Percentiles rank a stretch among this genome's conserved stretches.
phyloP scores from a whole-genome alignment of 495 filamentous ascomycete species.

The Cetradonia linearis region DNA sequence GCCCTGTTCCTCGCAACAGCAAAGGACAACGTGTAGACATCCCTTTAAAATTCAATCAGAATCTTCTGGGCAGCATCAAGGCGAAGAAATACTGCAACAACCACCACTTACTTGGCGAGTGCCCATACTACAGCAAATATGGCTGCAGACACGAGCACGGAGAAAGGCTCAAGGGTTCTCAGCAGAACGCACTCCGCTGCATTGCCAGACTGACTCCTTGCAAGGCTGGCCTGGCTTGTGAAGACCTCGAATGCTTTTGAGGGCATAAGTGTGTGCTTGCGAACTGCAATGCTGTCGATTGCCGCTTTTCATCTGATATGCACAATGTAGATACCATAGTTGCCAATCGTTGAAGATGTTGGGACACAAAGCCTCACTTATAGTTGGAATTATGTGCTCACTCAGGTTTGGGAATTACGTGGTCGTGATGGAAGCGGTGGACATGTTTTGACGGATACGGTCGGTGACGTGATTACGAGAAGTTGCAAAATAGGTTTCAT shows the following conservation, averaged over 20 bases:
- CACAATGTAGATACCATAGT: conserved; percentile 16
- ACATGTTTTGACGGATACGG: no score
- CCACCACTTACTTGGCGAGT: conserved; percentile 25
- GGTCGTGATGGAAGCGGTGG: no score
- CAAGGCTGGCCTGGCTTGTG: conserved; percentile 22
- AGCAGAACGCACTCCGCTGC: conserved; percentile 24
- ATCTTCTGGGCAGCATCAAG: conserved; percentile 22
- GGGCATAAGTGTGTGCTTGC: conserved; percentile 27
- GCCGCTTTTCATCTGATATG: conserved; percentile 13
- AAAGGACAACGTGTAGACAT: conserved; percentile 26
- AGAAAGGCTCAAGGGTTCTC: conserved; percentile 19
- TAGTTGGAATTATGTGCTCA: background rate
- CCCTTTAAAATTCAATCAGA: conserved; percentile 19
- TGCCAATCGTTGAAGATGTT: conserved; percentile 6
- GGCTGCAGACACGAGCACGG: conserved; percentile 25
- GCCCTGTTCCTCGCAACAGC: conserved; percentile 20
- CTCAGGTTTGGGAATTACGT: background rate
- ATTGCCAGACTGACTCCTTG: conserved; percentile 26
- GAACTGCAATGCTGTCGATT: conserved; percentile 8
- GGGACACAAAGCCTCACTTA: background rate
- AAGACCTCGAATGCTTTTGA: conserved; percentile 25
- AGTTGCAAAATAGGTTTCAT: no score
- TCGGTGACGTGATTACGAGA: no score
- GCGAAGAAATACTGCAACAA: conserved; percentile 25
- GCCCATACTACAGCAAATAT: conserved; percentile 13